Conservation (phyloP, 805 yeast species). For the Kodamaea neixiangensis region DNA sequence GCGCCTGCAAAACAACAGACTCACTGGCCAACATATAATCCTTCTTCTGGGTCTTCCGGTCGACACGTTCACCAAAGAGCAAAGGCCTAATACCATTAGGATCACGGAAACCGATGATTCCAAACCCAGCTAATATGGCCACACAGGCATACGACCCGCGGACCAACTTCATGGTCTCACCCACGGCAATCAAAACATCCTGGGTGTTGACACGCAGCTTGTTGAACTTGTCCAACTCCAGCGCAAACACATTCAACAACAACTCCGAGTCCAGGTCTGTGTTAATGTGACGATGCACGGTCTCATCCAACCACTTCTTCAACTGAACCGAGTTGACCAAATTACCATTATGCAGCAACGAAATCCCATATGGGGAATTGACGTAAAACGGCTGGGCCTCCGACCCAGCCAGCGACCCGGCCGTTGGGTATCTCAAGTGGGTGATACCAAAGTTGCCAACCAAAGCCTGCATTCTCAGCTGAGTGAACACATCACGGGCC, state of each 20-base stretch:
- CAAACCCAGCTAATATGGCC: constrained; percentile 95
- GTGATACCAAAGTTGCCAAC: constrained; percentile 95
- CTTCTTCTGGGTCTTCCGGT: constrained; percentile 58
- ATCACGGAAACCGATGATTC: constrained; percentile 93
- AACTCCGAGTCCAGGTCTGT: constrained; percentile 96
- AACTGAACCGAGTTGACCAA: constrained; percentile 83
- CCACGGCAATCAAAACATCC: constrained; percentile 84
- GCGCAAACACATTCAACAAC: constrained; percentile 84
- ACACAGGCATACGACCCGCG: constrained; percentile 98
- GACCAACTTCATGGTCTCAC: constrained; percentile 75
- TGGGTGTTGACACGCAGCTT: constrained; percentile 89
- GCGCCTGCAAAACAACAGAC: constrained; percentile 91
- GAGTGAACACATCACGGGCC: constrained; percentile 97
- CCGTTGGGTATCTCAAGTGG: constrained; percentile 95
- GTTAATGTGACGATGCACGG: constrained; percentile 94
- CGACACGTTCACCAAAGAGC: constrained; percentile 77
- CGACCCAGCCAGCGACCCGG: constrained; percentile 91
- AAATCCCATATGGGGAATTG: constrained; percentile 93
- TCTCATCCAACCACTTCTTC: constrained; percentile 81
- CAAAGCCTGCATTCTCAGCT: constrained; percentile 70
- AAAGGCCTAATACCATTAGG: constrained; percentile 96
- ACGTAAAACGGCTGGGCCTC: constrained; percentile 99
- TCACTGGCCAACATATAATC: constrained; percentile 97
- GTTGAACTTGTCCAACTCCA: constrained; percentile 86
- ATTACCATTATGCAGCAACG: constrained; percentile 91